phyloP scores from a whole-genome alignment of 2,329 filamentous ascomycete genomes.

The Myrmaecium sp. region DNA sequence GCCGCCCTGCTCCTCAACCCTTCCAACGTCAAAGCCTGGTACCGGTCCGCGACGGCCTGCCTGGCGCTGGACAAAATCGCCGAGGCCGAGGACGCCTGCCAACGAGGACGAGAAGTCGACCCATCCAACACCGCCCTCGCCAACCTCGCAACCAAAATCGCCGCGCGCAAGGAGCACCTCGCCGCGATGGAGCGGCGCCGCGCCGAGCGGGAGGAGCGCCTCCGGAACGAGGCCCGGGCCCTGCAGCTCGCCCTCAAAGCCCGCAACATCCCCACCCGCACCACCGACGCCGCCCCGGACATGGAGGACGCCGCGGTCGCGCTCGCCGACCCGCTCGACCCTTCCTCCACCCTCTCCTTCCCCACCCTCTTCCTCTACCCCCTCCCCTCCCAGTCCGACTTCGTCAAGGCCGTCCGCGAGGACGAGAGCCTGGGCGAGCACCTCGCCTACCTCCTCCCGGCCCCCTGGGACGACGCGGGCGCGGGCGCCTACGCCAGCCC shows the following conservation, averaged over 20 bases:
- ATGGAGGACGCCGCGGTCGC: constrained; percentile 66
- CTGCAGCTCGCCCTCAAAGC: constrained; percentile 39
- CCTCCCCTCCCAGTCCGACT: constrained; percentile 64
- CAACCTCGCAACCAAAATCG: constrained; percentile 45
- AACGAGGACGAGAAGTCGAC: constrained; percentile 58
- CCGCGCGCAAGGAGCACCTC: constrained; percentile 38
- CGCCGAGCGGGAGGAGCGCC: constrained; percentile 36
- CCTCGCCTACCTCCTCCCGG: constrained; percentile 67
- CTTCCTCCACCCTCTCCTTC: constrained; percentile 54
- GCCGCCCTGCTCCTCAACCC: constrained; percentile 63
- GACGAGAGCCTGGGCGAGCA: constrained; percentile 59
- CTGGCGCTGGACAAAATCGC: constrained; percentile 59
- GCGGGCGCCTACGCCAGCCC: constrained; percentile 31
- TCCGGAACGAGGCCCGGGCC: constrained; percentile 40
- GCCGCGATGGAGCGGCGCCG: constrained; percentile 40
- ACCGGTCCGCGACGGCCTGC: constrained; percentile 64
- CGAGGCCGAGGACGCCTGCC: constrained; percentile 68
- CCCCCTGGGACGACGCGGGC: constrained; percentile 62
- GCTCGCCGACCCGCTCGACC: constrained; percentile 57
- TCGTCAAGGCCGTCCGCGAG: constrained; percentile 77
- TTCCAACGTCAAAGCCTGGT: constrained; percentile 75
- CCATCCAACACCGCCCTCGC: constrained; percentile 49
- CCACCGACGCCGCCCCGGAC: constrained; percentile 58
- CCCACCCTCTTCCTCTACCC: constrained; percentile 79
- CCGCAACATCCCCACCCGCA: constrained; percentile 51